Conservation (phyloP, 208 protist species). For the Porcisia hertigi region DNA sequence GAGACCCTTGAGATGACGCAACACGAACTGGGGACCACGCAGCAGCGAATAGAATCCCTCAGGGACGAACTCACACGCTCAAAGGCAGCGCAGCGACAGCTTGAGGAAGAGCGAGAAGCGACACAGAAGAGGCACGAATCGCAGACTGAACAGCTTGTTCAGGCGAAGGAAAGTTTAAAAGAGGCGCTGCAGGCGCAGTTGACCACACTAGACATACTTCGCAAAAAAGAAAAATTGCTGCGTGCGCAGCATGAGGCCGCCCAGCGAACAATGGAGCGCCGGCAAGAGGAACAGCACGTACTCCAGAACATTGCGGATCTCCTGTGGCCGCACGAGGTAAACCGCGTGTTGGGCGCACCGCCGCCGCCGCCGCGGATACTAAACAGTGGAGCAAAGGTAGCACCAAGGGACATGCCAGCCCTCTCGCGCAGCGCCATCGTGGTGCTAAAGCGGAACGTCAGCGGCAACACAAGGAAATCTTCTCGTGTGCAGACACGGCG, state of each 20-base stretch:
- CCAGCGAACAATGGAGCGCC: constrained; percentile 21
- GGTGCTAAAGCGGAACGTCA: neutral
- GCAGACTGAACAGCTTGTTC: constrained; percentile 18
- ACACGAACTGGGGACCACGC: constrained; percentile 18
- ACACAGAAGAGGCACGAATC: neutral
- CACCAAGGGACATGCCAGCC: neutral
- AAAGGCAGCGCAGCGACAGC: constrained; percentile 22
- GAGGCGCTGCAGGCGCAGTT: constrained; percentile 32
- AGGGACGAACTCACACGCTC: neutral
- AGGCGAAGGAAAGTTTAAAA: constrained; percentile 30
- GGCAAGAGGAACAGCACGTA: constrained; percentile 1
- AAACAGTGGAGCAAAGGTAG: neutral
- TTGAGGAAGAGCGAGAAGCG: constrained; percentile 38
- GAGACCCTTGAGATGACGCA: constrained; percentile 22
- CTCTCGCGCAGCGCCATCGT: neutral
- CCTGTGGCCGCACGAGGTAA: constrained; percentile 6
- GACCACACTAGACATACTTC: neutral
- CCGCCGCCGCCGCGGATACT: neutral
- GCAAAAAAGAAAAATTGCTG: constrained; percentile 12
- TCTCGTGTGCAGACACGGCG: neutral
- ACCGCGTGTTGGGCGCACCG: neutral
- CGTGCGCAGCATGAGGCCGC: constrained; percentile 4
- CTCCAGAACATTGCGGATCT: constrained; percentile 10
- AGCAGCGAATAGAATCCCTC: neutral
- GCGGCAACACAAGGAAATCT: neutral